Conservation (phyloP, 495 filamentous ascomycete genomes). For the Cudoniella acicularis region DNA sequence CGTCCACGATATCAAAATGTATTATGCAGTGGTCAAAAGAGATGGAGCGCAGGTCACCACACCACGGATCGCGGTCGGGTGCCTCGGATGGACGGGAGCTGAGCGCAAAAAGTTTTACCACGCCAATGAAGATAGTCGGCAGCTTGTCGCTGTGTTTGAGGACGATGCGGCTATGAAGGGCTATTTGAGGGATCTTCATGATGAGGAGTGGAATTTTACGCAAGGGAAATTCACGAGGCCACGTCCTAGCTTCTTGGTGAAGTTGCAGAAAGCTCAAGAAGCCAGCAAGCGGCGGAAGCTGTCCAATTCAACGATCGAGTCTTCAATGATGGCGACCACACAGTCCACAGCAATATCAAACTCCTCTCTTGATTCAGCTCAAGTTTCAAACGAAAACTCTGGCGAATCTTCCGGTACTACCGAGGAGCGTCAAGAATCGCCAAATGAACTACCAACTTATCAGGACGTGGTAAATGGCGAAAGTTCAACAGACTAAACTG, state of each 20-base stretch:
- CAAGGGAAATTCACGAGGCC: constrained; percentile 3
- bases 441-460: neutral
- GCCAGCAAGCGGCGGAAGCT: neutral
- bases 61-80: constrained; percentile 20
- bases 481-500: too few species aligned
- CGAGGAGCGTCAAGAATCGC: neutral
- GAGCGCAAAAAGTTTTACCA: constrained; percentile 13
- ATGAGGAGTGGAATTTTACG: constrained; percentile 15
- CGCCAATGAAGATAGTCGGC: constrained; percentile 11
- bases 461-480: neutral
- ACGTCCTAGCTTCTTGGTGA: constrained; percentile 5
- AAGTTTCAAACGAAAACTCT: neutral
- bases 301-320: neutral
- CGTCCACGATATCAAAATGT: constrained; percentile 17
- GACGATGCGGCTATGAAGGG: constrained; percentile 10
- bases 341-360: neutral
- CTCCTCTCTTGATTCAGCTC: too few species aligned
- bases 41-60: neutral
- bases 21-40: constrained; percentile 3
- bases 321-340: neutral
- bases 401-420: neutral
- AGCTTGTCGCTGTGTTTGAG: constrained; percentile 18
- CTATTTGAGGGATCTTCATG: constrained; percentile 9
- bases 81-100: constrained; percentile 18
- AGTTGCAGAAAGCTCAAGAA: constrained; percentile 6